Conservation (phyloP, 768 basidiomycete species). For the Phaeolepiota aurea region DNA sequence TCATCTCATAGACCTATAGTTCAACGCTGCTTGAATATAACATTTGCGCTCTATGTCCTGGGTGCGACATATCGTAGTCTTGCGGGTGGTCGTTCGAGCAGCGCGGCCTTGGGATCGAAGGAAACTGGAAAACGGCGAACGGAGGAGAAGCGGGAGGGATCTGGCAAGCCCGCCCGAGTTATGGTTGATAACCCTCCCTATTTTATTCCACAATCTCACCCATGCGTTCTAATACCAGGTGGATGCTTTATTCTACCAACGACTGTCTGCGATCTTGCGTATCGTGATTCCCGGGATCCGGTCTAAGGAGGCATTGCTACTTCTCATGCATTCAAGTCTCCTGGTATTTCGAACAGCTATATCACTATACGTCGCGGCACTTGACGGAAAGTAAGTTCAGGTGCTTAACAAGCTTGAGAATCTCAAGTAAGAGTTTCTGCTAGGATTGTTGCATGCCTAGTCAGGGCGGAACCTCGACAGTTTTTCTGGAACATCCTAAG, state of each 20-base stretch:
- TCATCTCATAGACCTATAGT: conserved; percentile 56
- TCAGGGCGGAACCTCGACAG: conserved; percentile 69
- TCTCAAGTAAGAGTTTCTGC: background rate
- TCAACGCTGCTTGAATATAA: conserved; percentile 60
- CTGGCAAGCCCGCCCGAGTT: conserved; percentile 48
- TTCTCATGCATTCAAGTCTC: conserved; percentile 83
- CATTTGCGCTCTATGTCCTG: conserved; percentile 68
- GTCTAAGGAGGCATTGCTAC: conserved; percentile 81
- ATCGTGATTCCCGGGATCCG: conserved; percentile 85
- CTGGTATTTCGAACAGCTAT: conserved; percentile 87
- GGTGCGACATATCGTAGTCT: conserved; percentile 53
- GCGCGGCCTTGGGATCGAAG: conserved; percentile 27
- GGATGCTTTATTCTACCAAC: conserved; percentile 86
- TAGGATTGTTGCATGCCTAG: conserved; percentile 92
- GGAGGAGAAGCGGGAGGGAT: conserved; percentile 9
- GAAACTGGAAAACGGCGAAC: too few species aligned
- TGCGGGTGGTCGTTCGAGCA: conserved; percentile 27
- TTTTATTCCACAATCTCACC: conserved; percentile 1
- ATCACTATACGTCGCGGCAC: conserved; percentile 86
- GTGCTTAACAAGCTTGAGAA: conserved; percentile 3
- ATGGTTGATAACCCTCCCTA: conserved; percentile 67
- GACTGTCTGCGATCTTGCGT: conserved; percentile 65
- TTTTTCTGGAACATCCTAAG: conserved; percentile 82
- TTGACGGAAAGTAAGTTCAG: conserved; percentile 76
- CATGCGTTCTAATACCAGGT: conserved; percentile 46